Evolutionary conservation across 306 rosid species (phyloP), one percentile per base, ranked within the genome.

Genomic region (Vicia faba): DNA sequence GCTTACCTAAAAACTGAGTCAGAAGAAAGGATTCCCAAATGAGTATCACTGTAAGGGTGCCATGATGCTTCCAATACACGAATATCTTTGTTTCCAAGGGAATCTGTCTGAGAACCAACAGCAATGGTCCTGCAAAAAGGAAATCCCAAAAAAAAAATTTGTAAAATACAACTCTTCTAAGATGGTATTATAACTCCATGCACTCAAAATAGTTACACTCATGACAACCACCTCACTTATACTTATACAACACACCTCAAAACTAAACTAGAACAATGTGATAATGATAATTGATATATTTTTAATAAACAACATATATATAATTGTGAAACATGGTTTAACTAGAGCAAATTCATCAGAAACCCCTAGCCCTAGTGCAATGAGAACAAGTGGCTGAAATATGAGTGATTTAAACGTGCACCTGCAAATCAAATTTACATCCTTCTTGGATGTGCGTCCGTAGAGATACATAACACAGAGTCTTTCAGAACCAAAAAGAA

Each of bases 1-100:
- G 25, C 53, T 74, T 79, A 93, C 99, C 99, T 79, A 86, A 93
- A 88, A 80, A 93, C 96, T 7, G 97, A 85, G 78, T 93, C 97
- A 65, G 97, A 86, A 58, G 99, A 90, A 57, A 93, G 96, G 72
- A 93, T 76, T 74, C 99, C 99, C 81, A 90, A 68, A 80, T 95
- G 96, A 63, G 82, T 82, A 40, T 84, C 85, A 68, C 99, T 88
- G 74, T 78, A 82, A 13, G 96, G 96, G 78, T 95, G 96, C 97
- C 99, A 90, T 26, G 79, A 80, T 53, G 83, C 91, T 78, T 93
- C 82, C 61, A 90, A 79, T 14, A 83, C 70, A 31, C 86, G 86
- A 69, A 90, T 82, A 54, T 82, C 78, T 70, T 75, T 84, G 84
- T 76, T 64, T 41, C 77, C 79, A 5, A 64, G 50, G 25, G 74